phyloP scores from a whole-genome alignment of 805 yeast genomes.

The Jamesozyma lodderae region DNA sequence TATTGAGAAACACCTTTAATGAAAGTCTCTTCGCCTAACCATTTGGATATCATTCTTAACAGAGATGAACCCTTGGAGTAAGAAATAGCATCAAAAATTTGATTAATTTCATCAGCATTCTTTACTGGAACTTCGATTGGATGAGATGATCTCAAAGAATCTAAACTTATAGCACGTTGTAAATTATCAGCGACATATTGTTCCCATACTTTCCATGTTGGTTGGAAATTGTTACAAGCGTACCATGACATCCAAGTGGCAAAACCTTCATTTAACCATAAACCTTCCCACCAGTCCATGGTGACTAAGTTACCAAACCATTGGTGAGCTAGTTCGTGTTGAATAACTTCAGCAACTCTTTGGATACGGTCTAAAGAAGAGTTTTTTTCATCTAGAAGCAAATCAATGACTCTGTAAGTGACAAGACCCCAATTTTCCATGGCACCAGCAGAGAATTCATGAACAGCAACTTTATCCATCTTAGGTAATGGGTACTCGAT shows the following conservation, averaged over 20 bases:
- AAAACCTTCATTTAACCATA: conserved; percentile 86
- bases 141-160: conserved; percentile 56
- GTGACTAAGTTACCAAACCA: conserved; percentile 89
- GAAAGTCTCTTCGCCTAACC: conserved; percentile 60
- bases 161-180: conserved; percentile 38
- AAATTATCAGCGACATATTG: conserved; percentile 19
- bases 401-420: conserved; percentile 53
- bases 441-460: conserved; percentile 72
- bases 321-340: conserved; percentile 83
- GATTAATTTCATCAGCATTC: conserved; percentile 71
- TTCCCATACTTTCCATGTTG: conserved; percentile 68
- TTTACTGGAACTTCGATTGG: conserved; percentile 77
- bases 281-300: conserved; percentile 90
- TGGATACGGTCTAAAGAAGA: conserved; percentile 39
- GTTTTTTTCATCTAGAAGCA: conserved; percentile 30
- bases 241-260: conserved; percentile 62
- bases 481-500: conserved; percentile 75
- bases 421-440: conserved; percentile 90
- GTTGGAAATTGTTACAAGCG: conserved; percentile 60
- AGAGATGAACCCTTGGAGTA: conserved; percentile 75
- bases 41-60: conserved; percentile 65
- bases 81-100: conserved; percentile 74
- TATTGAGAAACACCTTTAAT: conserved; percentile 66
- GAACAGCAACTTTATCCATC: conserved; percentile 66
- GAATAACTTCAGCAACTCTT: conserved; percentile 73